Percentiles rank a stretch among this genome's conserved stretches.
Evolutionary conservation across 805 yeast species (phyloP).

Genomic region (Nakazawaea sp.): DNA sequence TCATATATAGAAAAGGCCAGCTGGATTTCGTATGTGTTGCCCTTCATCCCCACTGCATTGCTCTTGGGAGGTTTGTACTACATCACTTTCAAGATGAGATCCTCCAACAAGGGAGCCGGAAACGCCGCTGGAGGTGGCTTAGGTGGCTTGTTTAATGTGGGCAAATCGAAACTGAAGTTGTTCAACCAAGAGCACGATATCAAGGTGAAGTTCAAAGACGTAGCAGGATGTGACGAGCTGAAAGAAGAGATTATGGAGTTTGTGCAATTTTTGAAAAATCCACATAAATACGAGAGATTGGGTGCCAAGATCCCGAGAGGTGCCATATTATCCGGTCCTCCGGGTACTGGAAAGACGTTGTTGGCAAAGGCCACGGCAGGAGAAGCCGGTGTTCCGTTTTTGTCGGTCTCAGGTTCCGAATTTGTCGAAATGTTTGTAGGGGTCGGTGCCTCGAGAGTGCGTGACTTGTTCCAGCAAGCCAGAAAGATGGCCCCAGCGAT

Average conservation of each 20-base stretch:
- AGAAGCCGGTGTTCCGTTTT: constrained; percentile 97
- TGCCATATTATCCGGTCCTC: constrained; percentile 95
- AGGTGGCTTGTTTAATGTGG: constrained; percentile 77
- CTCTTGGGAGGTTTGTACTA: constrained; percentile 86
- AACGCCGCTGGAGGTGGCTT: constrained; percentile 56
- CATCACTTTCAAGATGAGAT: constrained; percentile 52
- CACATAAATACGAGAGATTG: constrained; percentile 79
- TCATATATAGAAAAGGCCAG: constrained; percentile 69
- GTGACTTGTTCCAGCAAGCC: constrained; percentile 90
- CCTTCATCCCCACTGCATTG: constrained; percentile 82
- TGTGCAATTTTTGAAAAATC: constrained; percentile 87
- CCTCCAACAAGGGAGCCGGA: constrained; percentile 38
- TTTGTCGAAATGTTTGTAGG: constrained; percentile 99
- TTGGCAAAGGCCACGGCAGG: constrained; percentile 99
- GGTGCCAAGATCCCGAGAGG: constrained; percentile 99
- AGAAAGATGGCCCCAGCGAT: constrained; percentile 92
- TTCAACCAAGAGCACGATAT: constrained; percentile 91
- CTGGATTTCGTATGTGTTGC: constrained; percentile 52
- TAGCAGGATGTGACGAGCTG: constrained; percentile 96
- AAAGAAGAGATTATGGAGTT: constrained; percentile 97
- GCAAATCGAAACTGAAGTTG: constrained; percentile 84
- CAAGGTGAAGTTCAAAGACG: constrained; percentile 84
- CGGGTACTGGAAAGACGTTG: constrained; percentile 98
- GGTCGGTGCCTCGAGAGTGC: constrained; percentile 97
- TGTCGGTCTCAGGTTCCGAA: constrained; percentile 94